A percentile compares a stretch with the other conserved stretches of the same genome.
phyloP scores from a whole-genome alignment of 2,329 filamentous ascomycete species.

The Fusarium sp. region DNA sequence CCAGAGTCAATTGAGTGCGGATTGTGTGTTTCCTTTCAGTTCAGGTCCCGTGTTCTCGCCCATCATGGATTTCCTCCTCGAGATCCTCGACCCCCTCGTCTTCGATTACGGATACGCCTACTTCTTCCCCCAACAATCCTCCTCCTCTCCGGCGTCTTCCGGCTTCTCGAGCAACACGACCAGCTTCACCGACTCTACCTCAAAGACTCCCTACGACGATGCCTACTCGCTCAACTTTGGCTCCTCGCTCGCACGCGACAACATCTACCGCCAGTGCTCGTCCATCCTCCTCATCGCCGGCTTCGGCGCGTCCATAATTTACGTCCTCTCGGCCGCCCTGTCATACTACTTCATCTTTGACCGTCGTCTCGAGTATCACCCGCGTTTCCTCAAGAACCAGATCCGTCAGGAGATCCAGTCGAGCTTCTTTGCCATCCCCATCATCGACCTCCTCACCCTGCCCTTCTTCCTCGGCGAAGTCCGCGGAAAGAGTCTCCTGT shows the following conservation, averaged over 20 bases:
- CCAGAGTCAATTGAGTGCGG: not conserved
- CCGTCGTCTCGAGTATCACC: slow-evolving; percentile 58
- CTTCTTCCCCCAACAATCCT: slow-evolving; percentile 46
- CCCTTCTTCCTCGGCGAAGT: slow-evolving; percentile 61
- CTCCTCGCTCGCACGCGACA: slow-evolving; percentile 54
- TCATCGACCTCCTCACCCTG: slow-evolving; percentile 58
- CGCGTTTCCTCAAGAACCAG: slow-evolving; percentile 61
- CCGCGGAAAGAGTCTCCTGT: slow-evolving; percentile 58
- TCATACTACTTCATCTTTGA: slow-evolving; percentile 78
- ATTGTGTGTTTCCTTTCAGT: not conserved
- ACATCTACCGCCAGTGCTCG: slow-evolving; percentile 53
- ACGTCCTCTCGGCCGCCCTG: slow-evolving; percentile 75
- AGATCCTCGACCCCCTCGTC: slow-evolving; percentile 55
- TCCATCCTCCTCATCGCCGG: slow-evolving; percentile 54
- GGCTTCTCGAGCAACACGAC: slow-evolving; percentile 26
- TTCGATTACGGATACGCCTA: slow-evolving; percentile 56
- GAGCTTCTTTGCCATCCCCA: slow-evolving; percentile 56
- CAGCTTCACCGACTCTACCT: slow-evolving; percentile 18
- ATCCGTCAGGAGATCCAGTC: slow-evolving; percentile 57
- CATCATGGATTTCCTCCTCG: slow-evolving; percentile 54
- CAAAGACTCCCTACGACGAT: slow-evolving; percentile 23
- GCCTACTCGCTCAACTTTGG: slow-evolving; percentile 33
- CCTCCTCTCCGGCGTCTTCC: slow-evolving; percentile 7
- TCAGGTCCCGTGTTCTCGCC: not conserved
- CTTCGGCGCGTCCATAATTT: slow-evolving; percentile 56